Conservation (phyloP, 2,329 filamentous ascomycete species). For the Diaporthe citri region DNA sequence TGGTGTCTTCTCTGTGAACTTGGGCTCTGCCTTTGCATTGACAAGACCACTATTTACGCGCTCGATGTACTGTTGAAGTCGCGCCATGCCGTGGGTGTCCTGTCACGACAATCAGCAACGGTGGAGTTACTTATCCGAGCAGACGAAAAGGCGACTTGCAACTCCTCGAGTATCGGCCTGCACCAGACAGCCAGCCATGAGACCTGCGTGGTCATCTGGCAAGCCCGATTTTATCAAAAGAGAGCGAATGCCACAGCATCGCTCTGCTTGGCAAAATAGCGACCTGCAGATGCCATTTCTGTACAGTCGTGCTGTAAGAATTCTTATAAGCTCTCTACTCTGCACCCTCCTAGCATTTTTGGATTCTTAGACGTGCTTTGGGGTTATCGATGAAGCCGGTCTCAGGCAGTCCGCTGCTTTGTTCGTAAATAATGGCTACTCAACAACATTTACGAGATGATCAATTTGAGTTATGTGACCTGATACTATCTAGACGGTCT, state of each 20-base stretch:
- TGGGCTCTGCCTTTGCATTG: conserved; percentile 41
- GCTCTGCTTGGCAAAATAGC: background rate
- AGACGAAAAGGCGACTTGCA: conserved; percentile 16
- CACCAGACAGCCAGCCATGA: conserved; percentile 43
- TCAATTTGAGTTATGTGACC: background rate
- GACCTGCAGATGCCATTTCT: background rate
- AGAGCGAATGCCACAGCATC: background rate
- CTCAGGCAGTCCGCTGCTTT: background rate
- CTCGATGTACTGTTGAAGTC: conserved; percentile 44
- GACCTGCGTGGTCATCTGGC: conserved; percentile 37
- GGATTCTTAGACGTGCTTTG: background rate
- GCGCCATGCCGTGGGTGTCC: conserved; percentile 46
- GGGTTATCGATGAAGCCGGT: too few relatives aligned
- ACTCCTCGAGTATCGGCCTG: conserved; percentile 46
- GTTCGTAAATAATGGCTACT: background rate
- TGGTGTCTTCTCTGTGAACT: conserved; percentile 44
- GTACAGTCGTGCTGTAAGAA: too few relatives aligned
- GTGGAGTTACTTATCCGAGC: background rate
- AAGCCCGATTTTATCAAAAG: conserved; percentile 42
- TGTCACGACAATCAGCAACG: background rate
- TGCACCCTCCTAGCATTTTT: too few relatives aligned
- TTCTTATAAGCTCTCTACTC: too few relatives aligned
- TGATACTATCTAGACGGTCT: background rate
- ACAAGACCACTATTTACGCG: conserved; percentile 44
- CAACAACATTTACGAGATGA: background rate